These are phyloP conservation scores for Brassica carinata DNA, from an alignment of 345 rosid genomes.

Conservation along the genomic window DNA sequence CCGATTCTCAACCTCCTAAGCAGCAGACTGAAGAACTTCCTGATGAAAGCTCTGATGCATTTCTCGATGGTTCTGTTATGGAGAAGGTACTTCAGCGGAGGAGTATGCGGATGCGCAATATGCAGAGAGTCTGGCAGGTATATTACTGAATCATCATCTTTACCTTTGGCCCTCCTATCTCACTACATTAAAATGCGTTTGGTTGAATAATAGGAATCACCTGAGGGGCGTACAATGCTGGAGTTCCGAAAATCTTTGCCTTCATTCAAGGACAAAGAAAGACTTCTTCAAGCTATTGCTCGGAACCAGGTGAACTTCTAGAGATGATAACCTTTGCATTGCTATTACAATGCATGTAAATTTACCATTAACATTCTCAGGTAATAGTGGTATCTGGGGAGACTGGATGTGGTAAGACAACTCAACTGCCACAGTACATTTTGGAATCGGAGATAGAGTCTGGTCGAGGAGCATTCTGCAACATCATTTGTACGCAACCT, in stretches of 20 bases:
- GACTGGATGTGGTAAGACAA: constrained; percentile 99
- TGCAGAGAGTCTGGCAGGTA: constrained; percentile 97
- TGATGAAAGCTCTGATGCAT: constrained; percentile 56
- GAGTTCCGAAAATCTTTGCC: constrained; percentile 88
- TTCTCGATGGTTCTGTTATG: constrained; percentile 86
- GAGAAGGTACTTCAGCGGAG: constrained; percentile 93
- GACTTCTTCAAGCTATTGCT: constrained; percentile 93
- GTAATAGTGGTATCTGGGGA: constrained; percentile 96
- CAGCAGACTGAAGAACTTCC: constrained; percentile 51
- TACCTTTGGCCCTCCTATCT: neutral
- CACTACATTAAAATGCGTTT: neutral
- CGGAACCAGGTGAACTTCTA: constrained; percentile 78
- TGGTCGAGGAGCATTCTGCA: constrained; percentile 99
- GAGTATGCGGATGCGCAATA: constrained; percentile 87
- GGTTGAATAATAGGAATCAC: constrained; percentile 66
- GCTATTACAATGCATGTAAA: neutral
- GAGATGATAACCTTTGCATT: constrained; percentile 12
- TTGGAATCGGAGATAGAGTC: constrained; percentile 96
- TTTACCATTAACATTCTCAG: constrained; percentile 34
- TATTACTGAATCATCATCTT: constrained; percentile 3
- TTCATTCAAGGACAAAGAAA: constrained; percentile 86
- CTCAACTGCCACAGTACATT: constrained; percentile 96
- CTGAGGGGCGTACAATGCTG: constrained; percentile 81
- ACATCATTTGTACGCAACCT: constrained; percentile 97
- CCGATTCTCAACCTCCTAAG: constrained; percentile 43